Evolutionary conservation across 2,329 filamentous ascomycete genomes (phyloP).

Genomic region (Penicillium janthinellum): DNA sequence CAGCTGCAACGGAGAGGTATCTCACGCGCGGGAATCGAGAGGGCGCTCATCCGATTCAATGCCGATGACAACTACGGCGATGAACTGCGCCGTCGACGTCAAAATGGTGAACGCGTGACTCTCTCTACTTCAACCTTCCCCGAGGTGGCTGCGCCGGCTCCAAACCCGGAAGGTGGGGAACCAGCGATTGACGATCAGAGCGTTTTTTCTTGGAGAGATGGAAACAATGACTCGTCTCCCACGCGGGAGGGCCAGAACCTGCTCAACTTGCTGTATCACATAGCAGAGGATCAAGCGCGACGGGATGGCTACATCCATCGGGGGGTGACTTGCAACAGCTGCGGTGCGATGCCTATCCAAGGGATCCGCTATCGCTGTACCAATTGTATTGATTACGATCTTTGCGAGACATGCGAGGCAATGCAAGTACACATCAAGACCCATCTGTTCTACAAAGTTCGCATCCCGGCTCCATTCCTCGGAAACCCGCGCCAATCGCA

Average conservation of each 20-base stretch:
- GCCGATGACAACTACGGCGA: slow-evolving; percentile 43
- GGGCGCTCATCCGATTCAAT: slow-evolving; percentile 43
- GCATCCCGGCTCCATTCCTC: slow-evolving; percentile 82
- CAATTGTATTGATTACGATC: slow-evolving; percentile 93
- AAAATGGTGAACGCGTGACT: slow-evolving; percentile 43
- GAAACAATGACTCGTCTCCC: slow-evolving; percentile 44
- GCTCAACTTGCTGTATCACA: slow-evolving; percentile 82
- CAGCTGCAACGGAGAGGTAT: slow-evolving; percentile 45
- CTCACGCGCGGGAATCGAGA: slow-evolving; percentile 39
- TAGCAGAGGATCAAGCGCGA: slow-evolving; percentile 88
- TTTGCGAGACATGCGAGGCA: slow-evolving; percentile 89
- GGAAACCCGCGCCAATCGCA: slow-evolving; percentile 75
- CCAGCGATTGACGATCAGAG: slow-evolving; percentile 46
- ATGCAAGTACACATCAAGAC: slow-evolving; percentile 76
- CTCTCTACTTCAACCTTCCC: slow-evolving; percentile 38
- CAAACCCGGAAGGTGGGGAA: slow-evolving; percentile 38
- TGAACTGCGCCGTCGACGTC: slow-evolving; percentile 40
- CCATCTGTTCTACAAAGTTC: slow-evolving; percentile 95
- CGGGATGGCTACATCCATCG: slow-evolving; percentile 89
- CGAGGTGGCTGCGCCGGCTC: slow-evolving; percentile 28
- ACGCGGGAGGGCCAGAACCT: slow-evolving; percentile 70
- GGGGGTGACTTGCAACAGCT: slow-evolving; percentile 89
- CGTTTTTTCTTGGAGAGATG: slow-evolving; percentile 49
- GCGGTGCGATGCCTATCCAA: slow-evolving; percentile 82
- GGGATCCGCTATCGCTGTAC: slow-evolving; percentile 92